These are phyloP conservation scores for Aspergillus diversus DNA, from an alignment of 495 filamentous ascomycete species.

Conservation along the genomic window DNA sequence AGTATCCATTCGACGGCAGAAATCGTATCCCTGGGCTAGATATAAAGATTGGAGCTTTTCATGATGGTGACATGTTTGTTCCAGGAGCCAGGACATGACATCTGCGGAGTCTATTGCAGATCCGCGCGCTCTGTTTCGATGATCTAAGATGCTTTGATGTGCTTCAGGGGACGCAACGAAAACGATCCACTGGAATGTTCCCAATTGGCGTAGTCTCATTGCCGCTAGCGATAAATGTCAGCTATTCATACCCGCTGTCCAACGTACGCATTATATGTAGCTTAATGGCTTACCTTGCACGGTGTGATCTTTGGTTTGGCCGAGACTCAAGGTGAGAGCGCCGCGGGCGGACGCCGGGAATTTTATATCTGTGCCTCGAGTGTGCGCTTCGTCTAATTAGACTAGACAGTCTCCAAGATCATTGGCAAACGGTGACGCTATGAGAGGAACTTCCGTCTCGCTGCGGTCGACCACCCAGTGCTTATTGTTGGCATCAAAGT, in stretches of 20 bases:
- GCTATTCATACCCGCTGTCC: no score
- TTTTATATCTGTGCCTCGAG: constrained; percentile 73
- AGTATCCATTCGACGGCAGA: constrained; percentile 44
- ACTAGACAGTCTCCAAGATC: constrained; percentile 67
- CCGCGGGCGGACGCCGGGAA: constrained; percentile 63
- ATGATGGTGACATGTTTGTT: constrained; percentile 60
- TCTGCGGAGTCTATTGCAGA: constrained; percentile 46
- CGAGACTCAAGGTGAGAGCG: constrained; percentile 69
- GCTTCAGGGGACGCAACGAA: constrained; percentile 63
- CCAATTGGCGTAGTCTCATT: constrained; percentile 66
- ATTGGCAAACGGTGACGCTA: constrained; percentile 61
- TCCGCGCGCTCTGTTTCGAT: constrained; percentile 11
- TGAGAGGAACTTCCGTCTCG: constrained; percentile 52
- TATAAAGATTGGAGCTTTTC: constrained; percentile 60
- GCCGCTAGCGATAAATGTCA: constrained; percentile 47
- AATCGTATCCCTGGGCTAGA: constrained; percentile 60
- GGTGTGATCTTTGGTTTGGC: constrained; percentile 70
- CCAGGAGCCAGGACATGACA: constrained; percentile 61
- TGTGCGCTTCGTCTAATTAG: constrained; percentile 77
- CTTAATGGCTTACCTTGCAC: constrained; percentile 66
- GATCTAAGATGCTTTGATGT: constrained; percentile 56
- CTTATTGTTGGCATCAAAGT: constrained; percentile 50
- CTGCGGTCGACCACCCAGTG: constrained; percentile 50
- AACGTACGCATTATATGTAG: no score
- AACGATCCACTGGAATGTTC: constrained; percentile 59